Percentiles rank a stretch among this genome's conserved stretches.
These are phyloP conservation scores for Trichomonascaceae sp. DNA, from an alignment of 1,139 yeast genomes.

Conservation along the genomic window DNA sequence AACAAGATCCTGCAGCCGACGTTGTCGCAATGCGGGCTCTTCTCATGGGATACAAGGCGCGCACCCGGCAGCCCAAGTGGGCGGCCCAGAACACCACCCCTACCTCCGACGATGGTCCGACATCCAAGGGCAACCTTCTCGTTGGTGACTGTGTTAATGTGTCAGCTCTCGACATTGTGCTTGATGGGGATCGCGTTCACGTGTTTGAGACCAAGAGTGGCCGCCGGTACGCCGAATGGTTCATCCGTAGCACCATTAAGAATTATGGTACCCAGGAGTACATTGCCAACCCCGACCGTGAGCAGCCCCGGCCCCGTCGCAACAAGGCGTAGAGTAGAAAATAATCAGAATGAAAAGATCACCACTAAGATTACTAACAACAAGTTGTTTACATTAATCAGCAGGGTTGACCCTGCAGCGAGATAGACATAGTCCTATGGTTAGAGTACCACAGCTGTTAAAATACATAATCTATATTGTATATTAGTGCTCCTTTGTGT, in stretches of 20 bases:
- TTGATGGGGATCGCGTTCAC: conserved; percentile 31
- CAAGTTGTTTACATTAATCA: neutral
- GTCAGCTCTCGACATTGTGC: conserved; percentile 33
- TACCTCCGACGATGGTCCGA: too few relatives aligned
- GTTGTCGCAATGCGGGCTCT: conserved; percentile 25
- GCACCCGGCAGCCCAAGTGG: conserved; percentile 34
- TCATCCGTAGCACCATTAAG: conserved; percentile 33
- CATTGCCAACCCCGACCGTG: conserved; percentile 24
- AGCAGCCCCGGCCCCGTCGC: too few relatives aligned
- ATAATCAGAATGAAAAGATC: neutral
- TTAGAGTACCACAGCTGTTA: too few relatives aligned
- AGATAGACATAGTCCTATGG: too few relatives aligned
- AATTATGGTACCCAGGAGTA: conserved; percentile 32
- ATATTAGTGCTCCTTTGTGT: conserved; percentile 3
- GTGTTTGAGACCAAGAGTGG: conserved; percentile 34
- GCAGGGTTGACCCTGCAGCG: too few relatives aligned
- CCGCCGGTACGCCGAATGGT: conserved; percentile 37
- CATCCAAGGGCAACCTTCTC: conserved; percentile 29
- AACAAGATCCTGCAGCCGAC: too few relatives aligned
- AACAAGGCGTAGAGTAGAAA: too few relatives aligned
- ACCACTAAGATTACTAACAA: neutral
- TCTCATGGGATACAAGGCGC: conserved; percentile 31
- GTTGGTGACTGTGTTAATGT: conserved; percentile 30
- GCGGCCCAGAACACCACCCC: too few relatives aligned
- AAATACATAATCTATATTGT: too few relatives aligned